Conservation (phyloP, 169 alveolate species). For the Miamiensis avidus region DNA sequence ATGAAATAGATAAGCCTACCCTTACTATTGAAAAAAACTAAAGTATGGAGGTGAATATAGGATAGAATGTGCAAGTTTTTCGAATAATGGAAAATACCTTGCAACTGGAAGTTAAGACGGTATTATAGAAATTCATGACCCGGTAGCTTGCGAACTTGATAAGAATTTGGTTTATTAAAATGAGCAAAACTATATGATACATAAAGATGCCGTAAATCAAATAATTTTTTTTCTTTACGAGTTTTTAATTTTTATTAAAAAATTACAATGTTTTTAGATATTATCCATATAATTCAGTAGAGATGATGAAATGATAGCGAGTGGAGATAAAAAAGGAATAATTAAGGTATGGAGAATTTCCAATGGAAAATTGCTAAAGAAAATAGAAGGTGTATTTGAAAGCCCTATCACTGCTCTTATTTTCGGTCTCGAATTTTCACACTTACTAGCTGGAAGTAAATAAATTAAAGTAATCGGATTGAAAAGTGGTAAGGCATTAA, state of each 20-base stretch:
- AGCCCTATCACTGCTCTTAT: neutral
- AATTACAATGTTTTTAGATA: neutral
- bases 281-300: constrained; percentile 5
- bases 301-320: constrained; percentile 13
- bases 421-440: constrained; percentile 28
- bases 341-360: constrained; percentile 35
- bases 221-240: neutral
- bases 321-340: constrained; percentile 23
- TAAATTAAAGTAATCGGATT: constrained; percentile 9
- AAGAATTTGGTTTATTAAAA: constrained; percentile 35
- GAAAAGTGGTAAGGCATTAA: constrained; percentile 11
- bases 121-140: constrained; percentile 38
- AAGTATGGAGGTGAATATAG: constrained; percentile 38
- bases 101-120: constrained; percentile 51
- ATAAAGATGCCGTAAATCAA: constrained; percentile 15
- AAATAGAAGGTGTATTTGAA: constrained; percentile 13
- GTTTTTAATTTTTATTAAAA: too few species aligned
- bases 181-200: constrained; percentile 37
- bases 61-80: constrained; percentile 21
- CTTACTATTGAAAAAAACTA: constrained; percentile 24
- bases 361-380: constrained; percentile 40
- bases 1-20: constrained; percentile 3
- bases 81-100: constrained; percentile 15
- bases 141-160: neutral
- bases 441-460: constrained; percentile 13